These are phyloP conservation scores for Euphorbia tirucalli DNA, from an alignment of 345 rosid genomes.

Conservation along the genomic window DNA sequence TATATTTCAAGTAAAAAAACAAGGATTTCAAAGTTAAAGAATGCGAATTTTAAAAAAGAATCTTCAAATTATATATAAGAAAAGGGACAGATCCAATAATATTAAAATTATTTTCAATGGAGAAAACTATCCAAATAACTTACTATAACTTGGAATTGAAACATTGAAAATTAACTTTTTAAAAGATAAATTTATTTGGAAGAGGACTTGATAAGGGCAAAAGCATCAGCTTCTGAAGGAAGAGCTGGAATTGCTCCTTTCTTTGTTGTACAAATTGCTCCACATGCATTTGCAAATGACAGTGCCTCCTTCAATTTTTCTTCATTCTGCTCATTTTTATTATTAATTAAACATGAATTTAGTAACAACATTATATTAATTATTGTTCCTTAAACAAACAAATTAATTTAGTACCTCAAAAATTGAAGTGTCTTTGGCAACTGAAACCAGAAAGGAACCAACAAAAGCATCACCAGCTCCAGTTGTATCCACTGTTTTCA, in stretches of 20 bases:
- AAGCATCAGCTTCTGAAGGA: not conserved
- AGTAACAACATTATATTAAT: too few relatives aligned
- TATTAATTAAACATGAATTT: not conserved
- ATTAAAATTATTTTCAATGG: not conserved
- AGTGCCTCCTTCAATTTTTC: not conserved
- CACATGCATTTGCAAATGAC: not conserved
- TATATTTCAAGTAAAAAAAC: too few relatives aligned
- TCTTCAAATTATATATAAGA: too few relatives aligned
- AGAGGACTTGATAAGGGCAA: not conserved
- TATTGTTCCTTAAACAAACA: not conserved
- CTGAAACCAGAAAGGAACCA: constrained; percentile 40
- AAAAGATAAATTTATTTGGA: not conserved
- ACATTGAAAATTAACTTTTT: not conserved
- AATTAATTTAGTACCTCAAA: constrained; percentile 1
- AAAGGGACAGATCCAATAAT: too few relatives aligned
- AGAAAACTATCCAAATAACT: not conserved
- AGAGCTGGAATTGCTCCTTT: not conserved
- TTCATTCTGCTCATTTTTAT: not conserved
- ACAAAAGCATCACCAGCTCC: constrained; percentile 76
- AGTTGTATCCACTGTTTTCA: constrained; percentile 61
- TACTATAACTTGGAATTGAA: not conserved
- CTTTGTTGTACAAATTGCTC: not conserved
- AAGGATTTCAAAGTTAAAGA: too few relatives aligned
- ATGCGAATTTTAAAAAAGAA: too few relatives aligned
- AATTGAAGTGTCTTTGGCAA: constrained; percentile 39